A percentile compares a stretch with the other conserved stretches of the same genome.
Conservation (phyloP, 805 yeast genomes). For the Kazachstania kunashirensis region DNA sequence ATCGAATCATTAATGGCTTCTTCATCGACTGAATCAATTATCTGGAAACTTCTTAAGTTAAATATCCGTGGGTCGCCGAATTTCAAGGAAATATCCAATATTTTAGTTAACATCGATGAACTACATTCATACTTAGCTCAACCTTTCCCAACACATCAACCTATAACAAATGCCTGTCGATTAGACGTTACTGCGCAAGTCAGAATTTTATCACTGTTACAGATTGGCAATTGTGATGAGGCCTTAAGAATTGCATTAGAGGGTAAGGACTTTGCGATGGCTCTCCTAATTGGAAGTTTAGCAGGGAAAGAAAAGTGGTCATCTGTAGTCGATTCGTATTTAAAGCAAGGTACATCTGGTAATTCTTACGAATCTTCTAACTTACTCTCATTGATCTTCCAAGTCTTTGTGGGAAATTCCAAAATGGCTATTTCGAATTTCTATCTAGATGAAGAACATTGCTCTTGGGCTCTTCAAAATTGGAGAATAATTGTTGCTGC, state of each 20-base stretch:
- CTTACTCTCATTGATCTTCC: constrained; percentile 46
- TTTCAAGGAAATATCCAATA: constrained; percentile 29
- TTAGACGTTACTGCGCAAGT: constrained; percentile 29
- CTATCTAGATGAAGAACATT: constrained; percentile 31
- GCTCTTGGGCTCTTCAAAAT: constrained; percentile 40
- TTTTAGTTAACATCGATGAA: constrained; percentile 28
- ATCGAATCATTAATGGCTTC: constrained; percentile 15
- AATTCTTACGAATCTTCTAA: constrained; percentile 25
- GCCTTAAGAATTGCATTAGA: constrained; percentile 58
- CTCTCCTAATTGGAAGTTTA: constrained; percentile 59
- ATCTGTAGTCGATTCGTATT: constrained; percentile 48
- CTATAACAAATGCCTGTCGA: constrained; percentile 31
- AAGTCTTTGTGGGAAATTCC: constrained; percentile 55
- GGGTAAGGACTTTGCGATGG: constrained; percentile 66
- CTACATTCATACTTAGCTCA: constrained; percentile 19
- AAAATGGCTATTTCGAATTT: constrained; percentile 44
- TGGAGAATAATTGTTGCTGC: constrained; percentile 43
- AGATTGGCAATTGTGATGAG: constrained; percentile 53
- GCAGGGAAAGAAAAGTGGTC: constrained; percentile 54
- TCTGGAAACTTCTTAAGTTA: constrained; percentile 19
- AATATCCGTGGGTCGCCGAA: constrained; percentile 19
- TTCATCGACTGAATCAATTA: constrained; percentile 13
- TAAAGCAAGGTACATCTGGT: constrained; percentile 37
- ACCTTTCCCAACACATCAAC: constrained; percentile 9
- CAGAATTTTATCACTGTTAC: constrained; percentile 33